A percentile compares a stretch with the other conserved stretches of the same genome.
Evolutionary conservation across 2,329 filamentous ascomycete genomes (phyloP).

Genomic region (Clathrospora elynae): DNA sequence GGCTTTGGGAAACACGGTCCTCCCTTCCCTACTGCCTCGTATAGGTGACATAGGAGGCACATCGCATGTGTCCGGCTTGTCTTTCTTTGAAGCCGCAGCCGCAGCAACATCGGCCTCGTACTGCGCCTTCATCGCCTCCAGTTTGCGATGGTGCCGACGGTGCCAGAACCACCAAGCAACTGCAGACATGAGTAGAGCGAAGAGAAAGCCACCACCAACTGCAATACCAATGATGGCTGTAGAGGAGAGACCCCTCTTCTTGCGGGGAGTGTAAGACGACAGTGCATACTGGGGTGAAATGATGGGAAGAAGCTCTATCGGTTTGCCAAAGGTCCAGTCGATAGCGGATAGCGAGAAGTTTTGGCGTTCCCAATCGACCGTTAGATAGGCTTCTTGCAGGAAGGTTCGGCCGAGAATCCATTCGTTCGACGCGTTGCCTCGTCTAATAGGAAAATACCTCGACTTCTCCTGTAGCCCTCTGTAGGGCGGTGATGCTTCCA

Average conservation of each 20-base stretch:
- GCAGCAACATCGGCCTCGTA: conserved; percentile 31
- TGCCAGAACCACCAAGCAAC: conserved; percentile 46
- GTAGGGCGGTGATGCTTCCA: conserved; percentile 55
- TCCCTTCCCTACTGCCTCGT: conserved; percentile 26
- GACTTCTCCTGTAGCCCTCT: conserved; percentile 64
- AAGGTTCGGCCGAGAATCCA: conserved; percentile 71
- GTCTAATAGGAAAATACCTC: conserved; percentile 69
- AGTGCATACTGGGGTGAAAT: conserved; percentile 34
- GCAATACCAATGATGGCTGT: conserved; percentile 54
- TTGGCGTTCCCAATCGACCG: conserved; percentile 55
- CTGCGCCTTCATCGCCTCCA: conserved; percentile 30
- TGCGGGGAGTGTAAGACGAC: neutral
- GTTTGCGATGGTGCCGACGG: conserved; percentile 29
- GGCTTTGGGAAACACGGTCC: conserved; percentile 53
- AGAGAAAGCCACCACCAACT: conserved; percentile 46
- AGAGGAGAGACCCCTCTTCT: conserved; percentile 23
- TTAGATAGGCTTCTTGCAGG: conserved; percentile 67
- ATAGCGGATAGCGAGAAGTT: conserved; percentile 54
- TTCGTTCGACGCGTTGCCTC: conserved; percentile 58
- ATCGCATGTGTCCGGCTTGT: conserved; percentile 26
- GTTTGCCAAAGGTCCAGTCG: conserved; percentile 39
- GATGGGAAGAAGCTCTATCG: conserved; percentile 41
- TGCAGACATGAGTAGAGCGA: conserved; percentile 38
- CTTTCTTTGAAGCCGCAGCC: conserved; percentile 28
- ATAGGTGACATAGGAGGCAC: conserved; percentile 30